phyloP scores from a whole-genome alignment of 768 basidiomycete species.

The Serendipita sp. region DNA sequence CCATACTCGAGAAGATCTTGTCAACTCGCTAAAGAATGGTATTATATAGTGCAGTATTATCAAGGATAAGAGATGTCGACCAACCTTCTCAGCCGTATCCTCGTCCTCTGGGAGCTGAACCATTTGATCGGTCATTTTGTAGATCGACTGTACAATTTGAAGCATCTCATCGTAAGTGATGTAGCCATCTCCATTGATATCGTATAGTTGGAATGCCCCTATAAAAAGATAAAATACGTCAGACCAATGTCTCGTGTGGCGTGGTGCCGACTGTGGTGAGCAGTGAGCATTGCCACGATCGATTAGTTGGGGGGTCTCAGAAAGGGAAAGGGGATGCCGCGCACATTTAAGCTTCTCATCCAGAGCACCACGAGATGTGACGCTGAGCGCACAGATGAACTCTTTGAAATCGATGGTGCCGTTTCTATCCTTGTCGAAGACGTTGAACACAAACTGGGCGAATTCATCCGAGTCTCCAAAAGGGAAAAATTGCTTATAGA shows the following conservation, averaged over 20 bases:
- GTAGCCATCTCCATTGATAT: slow-evolving; percentile 94
- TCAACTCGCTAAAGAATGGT: slow-evolving; percentile 60
- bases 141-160: slow-evolving; percentile 92
- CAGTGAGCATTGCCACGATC: not conserved
- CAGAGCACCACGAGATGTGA: slow-evolving; percentile 79
- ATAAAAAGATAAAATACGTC: slow-evolving; percentile 8
- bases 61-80: slow-evolving; percentile 8
- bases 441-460: slow-evolving; percentile 97
- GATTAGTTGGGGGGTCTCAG: not conserved
- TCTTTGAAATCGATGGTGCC: slow-evolving; percentile 98
- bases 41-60: not conserved
- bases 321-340: slow-evolving; percentile 15
- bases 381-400: slow-evolving; percentile 93
- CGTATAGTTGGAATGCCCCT: slow-evolving; percentile 99
- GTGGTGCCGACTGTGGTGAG: not conserved
- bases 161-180: slow-evolving; percentile 99
- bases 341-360: slow-evolving; percentile 98
- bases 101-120: slow-evolving; percentile 96
- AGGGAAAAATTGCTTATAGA: slow-evolving; percentile 99
- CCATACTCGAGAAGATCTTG: slow-evolving; percentile 98
- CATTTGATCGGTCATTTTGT: slow-evolving; percentile 99
- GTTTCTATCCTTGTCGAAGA: slow-evolving; percentile 88
- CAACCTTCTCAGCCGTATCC: slow-evolving; percentile 97
- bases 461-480: slow-evolving; percentile 96
- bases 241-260: slow-evolving; percentile 11